A percentile compares a stretch with the other conserved stretches of the same genome.
phyloP scores from a whole-genome alignment of 2,329 filamentous ascomycete genomes.

The Aspergillus ibericus region DNA sequence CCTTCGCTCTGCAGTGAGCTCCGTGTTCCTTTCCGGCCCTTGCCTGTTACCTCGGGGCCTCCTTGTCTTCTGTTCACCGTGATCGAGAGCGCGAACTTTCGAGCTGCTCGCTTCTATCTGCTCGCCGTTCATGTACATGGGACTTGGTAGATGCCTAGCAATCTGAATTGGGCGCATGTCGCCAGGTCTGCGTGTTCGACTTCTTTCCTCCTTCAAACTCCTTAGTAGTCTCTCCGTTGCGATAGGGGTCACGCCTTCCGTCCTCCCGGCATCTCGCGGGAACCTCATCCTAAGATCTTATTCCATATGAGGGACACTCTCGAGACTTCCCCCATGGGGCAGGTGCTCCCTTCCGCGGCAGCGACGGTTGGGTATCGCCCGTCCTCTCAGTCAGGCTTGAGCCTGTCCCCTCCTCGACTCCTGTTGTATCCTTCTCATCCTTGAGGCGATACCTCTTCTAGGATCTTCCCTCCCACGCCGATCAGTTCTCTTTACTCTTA shows the following conservation, averaged over 20 bases:
- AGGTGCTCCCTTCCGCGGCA: not conserved
- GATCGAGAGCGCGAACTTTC: not conserved
- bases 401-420: not conserved
- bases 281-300: not conserved
- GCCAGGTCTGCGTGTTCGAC: not conserved
- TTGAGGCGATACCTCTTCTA: conserved; percentile 1
- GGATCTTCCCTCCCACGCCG: not conserved
- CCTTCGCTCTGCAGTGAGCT: conserved; percentile 19
- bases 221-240: not conserved
- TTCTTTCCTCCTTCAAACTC: not conserved
- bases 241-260: not conserved
- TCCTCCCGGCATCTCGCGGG: not conserved
- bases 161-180: conserved; percentile 4
- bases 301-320: not conserved
- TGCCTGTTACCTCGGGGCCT: not conserved
- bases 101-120: not conserved
- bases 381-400: too few species aligned
- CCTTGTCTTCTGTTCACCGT: not conserved
- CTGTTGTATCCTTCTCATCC: conserved; percentile 3
- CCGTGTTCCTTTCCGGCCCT: conserved; percentile 5
- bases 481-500: conserved; percentile 16
- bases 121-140: conserved; percentile 1
- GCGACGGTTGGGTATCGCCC: too few species aligned
- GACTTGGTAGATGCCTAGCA: not conserved
- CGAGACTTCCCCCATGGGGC: not conserved